phyloP scores from a whole-genome alignment of 176 grass and related monocot species.

The Miscanthus lutarioriparius region DNA sequence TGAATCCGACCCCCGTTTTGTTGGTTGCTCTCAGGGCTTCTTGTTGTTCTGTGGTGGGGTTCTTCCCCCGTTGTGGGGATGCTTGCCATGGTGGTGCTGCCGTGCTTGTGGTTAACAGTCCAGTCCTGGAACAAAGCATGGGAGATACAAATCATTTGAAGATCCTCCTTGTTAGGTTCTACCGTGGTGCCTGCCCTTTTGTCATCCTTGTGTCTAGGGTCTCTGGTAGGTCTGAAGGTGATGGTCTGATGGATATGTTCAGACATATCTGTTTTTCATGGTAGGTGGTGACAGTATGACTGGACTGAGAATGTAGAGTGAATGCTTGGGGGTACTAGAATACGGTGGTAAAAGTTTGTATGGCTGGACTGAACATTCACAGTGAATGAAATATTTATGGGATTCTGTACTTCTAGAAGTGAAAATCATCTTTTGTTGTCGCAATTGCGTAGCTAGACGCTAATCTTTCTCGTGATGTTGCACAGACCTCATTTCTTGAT shows the following conservation, averaged over 20 bases:
- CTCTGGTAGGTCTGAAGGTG: not conserved
- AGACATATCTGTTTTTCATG: not conserved
- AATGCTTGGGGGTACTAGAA: not conserved
- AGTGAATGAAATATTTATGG: not conserved
- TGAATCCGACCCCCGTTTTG: constrained; percentile 20
- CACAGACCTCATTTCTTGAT: not conserved
- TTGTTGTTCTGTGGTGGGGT: constrained; percentile 42
- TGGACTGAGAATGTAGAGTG: not conserved
- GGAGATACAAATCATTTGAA: constrained; percentile 2
- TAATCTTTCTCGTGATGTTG: not conserved
- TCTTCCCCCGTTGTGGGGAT: constrained; percentile 35
- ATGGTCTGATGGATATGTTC: not conserved
- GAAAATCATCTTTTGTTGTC: not conserved
- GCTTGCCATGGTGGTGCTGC: constrained; percentile 30
- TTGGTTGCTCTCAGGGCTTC: constrained; percentile 20
- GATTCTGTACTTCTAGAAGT: not conserved
- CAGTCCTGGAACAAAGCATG: constrained; percentile 3
- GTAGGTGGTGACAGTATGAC: not conserved
- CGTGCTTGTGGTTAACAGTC: constrained; percentile 11
- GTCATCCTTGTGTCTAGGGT: constrained; percentile 14
- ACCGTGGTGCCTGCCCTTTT: not conserved
- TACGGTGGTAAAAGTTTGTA: not conserved
- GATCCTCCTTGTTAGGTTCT: constrained; percentile 8
- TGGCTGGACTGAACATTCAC: not conserved
- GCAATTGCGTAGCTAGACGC: not conserved